Base-by-base conservation (phyloP, 2,329 filamentous ascomycete genomes). In the Stachybotrys elegans region DNA sequence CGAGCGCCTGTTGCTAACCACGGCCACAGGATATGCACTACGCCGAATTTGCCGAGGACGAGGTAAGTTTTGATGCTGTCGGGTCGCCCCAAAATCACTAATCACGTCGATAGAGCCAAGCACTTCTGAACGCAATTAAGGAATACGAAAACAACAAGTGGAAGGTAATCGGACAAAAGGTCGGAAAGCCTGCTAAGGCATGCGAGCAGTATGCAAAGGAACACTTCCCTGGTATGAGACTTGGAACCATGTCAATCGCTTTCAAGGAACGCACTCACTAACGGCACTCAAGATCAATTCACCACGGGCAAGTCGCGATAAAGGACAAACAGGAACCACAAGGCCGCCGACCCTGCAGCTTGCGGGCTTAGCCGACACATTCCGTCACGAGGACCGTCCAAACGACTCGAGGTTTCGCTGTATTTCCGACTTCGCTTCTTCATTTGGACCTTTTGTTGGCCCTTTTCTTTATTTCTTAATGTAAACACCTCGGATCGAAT, bases 111-210 rank as follows among this genome's bases (percentile, higher is more conserved):
- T 75, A 88, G 80, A 89, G 83, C 60, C 78, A 83, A 56, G 86
- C 87, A 29, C 71, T 98, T 47, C 79, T 95, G 53, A 89, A 87
- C 52, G 93, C 93, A 22, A 98, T 98, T 70, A 96, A 95, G 69
- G 93, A 98, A 63, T 97, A 97, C 69, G 93, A 98, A 64, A 86
- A 89, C 61, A 96, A 94, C 67, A 97, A 97, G 65, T 98, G 93
- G 93, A 97, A 97, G 70, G 83, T 85, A 21, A 97, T 97, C 61
- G 93, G 93, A 27, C 84, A 88, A 65, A 97, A 97, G 68, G 89
- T 98, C 56, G 90, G 91, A 59, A 98, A 98, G 70, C 93, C 93
- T 40, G 93, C 93, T 55, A 98, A 98, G 83, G 63, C 74, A 21
- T 78, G 74, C 49, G 74, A 78, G 51, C 91, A 96, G 67, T 96